These are phyloP conservation scores for Umbelopsis sp. DNA, from an alignment of 192 early-diverging fungal genomes.

Conservation along the genomic window DNA sequence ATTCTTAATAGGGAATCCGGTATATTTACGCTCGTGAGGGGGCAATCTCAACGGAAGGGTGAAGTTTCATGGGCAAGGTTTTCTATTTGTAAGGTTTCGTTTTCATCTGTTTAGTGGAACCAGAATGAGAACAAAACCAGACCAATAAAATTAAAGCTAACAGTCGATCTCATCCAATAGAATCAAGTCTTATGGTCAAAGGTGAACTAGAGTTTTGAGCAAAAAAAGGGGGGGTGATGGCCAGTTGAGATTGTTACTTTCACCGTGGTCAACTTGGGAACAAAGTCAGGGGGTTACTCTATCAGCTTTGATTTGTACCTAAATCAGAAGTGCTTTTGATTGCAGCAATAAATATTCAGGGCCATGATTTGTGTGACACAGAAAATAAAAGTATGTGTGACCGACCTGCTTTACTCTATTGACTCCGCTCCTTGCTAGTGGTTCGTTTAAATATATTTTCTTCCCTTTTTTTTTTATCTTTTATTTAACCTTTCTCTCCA, in stretches of 20 bases:
- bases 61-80: not conserved
- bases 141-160: not conserved
- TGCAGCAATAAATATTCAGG: not conserved
- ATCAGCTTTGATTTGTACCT: not conserved
- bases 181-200: not conserved
- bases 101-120: not conserved
- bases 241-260: slow-evolving; percentile 18
- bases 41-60: not conserved
- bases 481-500: not conserved
- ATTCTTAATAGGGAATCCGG: too few relatives aligned
- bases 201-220: too few relatives aligned
- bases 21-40: not conserved
- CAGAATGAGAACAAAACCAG: slow-evolving; percentile 6
- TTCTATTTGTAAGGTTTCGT: slow-evolving; percentile 10
- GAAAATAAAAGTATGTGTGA: slow-evolving; percentile 18
- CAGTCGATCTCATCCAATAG: not conserved
- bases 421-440: slow-evolving; percentile 21
- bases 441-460: slow-evolving; percentile 1
- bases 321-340: not conserved
- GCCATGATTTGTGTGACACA: slow-evolving; percentile 13
- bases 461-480: slow-evolving; percentile 8
- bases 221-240: not conserved
- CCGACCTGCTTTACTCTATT: slow-evolving; percentile 1
- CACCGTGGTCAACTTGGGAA: slow-evolving; percentile 10
- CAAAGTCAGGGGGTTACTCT: slow-evolving; percentile 9